Conservation (phyloP, 441 rosid genomes). For the Melastoma candidum region DNA sequence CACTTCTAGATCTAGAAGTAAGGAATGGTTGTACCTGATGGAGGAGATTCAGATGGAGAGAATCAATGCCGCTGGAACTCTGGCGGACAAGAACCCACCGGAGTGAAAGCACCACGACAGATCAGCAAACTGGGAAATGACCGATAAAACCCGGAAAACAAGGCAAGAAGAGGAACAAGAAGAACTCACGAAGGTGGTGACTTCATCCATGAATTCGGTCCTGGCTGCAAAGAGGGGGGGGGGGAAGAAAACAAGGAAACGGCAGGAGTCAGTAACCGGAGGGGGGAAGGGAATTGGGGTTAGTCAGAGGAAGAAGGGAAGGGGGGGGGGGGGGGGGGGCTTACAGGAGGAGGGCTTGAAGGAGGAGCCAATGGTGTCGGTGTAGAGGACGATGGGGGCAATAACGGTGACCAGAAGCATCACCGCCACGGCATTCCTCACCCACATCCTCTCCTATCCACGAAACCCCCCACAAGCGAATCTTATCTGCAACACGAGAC, state of each 20-base stretch:
- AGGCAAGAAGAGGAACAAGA: neutral
- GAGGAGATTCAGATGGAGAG: conserved; percentile 43
- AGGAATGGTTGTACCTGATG: conserved; percentile 31
- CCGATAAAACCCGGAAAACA: neutral
- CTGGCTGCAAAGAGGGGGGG: conserved; percentile 28
- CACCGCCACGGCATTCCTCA: conserved; percentile 45
- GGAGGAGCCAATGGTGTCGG: conserved; percentile 30
- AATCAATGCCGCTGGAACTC: conserved; percentile 37
- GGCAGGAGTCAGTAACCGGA: neutral
- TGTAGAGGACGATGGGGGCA: conserved; percentile 61
- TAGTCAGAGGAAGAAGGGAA: neutral
- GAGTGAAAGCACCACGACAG: neutral
- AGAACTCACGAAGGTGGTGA: conserved; percentile 42
- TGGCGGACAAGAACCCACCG: conserved; percentile 18
- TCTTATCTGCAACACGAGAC: conserved; percentile 1
- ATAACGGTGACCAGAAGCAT: conserved; percentile 51
- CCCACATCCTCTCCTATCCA: conserved; percentile 24
- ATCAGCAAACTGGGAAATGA: neutral
- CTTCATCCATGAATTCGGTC: conserved; percentile 52
- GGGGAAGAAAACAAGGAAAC: neutral
- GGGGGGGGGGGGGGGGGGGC: conserved; percentile 10
- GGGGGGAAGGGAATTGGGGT: too few relatives aligned
- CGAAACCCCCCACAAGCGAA: neutral
- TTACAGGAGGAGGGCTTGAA: conserved; percentile 35
- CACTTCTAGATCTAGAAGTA: too few relatives aligned